phyloP scores from a whole-genome alignment of 257 asterid species.

The Solanum virginianum region DNA sequence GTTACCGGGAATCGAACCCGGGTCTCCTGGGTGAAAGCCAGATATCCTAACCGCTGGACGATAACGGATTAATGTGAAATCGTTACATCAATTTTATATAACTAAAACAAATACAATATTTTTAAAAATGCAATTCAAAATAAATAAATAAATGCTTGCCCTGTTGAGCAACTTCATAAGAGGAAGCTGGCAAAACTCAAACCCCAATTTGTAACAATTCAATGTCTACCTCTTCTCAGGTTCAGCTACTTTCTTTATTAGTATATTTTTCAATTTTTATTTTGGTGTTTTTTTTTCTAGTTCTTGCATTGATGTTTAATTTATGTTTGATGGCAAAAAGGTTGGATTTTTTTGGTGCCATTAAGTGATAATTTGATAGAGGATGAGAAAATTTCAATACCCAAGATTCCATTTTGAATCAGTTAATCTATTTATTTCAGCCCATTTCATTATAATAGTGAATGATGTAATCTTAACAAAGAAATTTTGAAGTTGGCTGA shows the following conservation, averaged over 20 bases:
- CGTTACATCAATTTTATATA: accelerated
- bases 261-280: neutral
- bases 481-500: too few relatives aligned
- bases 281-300: neutral
- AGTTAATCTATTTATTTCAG: too few relatives aligned
- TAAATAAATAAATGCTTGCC: neutral
- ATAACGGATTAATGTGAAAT: conserved; percentile 16
- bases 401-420: too few relatives aligned
- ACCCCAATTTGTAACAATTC: neutral
- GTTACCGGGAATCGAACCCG: conserved; percentile 96
- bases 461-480: too few relatives aligned
- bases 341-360: conserved; percentile 53
- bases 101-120: neutral
- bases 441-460: too few relatives aligned
- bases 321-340: conserved; percentile 32
- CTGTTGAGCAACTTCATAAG: neutral
- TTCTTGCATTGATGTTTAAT: neutral
- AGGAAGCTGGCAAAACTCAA: neutral
- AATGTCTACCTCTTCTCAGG: neutral
- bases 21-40: conserved; percentile 97
- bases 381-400: neutral
- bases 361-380: conserved; percentile 42
- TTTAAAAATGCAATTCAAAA: too few relatives aligned
- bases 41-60: conserved; percentile 97
- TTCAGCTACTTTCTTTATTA: neutral